Percentiles rank a stretch among this genome's conserved stretches.
Conservation (phyloP, 2,329 filamentous ascomycete species). For the Xylariaceae sp. region DNA sequence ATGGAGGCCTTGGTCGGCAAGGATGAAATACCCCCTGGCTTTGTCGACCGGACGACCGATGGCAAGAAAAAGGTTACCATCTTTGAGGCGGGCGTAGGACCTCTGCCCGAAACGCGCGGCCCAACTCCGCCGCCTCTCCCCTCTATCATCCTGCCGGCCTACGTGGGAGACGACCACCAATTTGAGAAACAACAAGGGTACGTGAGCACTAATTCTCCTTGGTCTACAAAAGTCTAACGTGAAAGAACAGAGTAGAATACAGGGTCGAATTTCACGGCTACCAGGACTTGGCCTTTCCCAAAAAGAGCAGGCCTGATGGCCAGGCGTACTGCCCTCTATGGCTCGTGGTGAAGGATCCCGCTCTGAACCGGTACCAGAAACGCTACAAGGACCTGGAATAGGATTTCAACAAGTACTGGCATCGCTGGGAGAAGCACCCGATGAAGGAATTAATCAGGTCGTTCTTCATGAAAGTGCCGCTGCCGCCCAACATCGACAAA, state of each 20-base stretch:
- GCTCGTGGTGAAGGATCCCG: not conserved
- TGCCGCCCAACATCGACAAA: conserved; percentile 15
- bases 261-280: conserved; percentile 16
- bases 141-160: conserved; percentile 1
- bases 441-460: conserved; percentile 7
- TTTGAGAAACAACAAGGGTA: conserved; percentile 11
- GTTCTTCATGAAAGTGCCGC: conserved; percentile 15
- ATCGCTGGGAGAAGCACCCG: conserved; percentile 1
- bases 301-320: not conserved
- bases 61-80: not conserved
- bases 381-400: too few species aligned
- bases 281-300: conserved; percentile 10
- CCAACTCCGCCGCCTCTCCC: not conserved
- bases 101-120: not conserved
- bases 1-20: not conserved
- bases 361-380: not conserved
- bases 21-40: not conserved
- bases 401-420: not conserved
- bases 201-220: not conserved
- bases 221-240: conserved; percentile 1
- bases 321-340: conserved; percentile 12
- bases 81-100: not conserved
- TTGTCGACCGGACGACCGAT: not conserved
- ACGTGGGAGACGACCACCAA: not conserved
- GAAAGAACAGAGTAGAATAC: conserved; percentile 1